These are phyloP conservation scores for Paracamarosporium sp. DNA, from an alignment of 2,329 filamentous ascomycete genomes.

Conservation along the genomic window DNA sequence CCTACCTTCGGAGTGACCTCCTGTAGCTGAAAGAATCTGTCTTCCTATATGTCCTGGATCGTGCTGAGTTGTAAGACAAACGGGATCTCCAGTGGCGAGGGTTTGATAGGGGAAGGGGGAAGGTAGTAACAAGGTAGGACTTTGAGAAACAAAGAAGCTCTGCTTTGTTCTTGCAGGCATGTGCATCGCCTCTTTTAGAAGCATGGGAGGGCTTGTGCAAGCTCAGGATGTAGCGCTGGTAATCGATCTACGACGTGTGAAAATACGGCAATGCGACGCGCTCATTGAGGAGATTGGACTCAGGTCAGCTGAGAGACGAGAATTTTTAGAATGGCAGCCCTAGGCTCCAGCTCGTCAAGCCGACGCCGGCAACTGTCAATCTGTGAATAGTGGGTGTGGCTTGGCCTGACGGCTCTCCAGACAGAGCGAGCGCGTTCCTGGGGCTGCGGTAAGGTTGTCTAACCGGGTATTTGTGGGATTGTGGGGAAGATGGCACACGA, in stretches of 20 bases:
- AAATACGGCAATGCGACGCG: neutral
- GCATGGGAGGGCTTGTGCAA: neutral
- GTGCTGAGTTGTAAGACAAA: neutral
- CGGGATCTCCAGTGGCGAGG: neutral
- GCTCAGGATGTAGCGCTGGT: neutral
- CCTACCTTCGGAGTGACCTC: conserved; percentile 7
- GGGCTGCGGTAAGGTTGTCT: conserved; percentile 16
- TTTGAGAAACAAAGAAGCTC: neutral
- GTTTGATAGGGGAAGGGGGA: neutral
- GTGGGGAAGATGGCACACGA: conserved; percentile 25
- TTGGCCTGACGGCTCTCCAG: neutral
- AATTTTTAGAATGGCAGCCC: neutral
- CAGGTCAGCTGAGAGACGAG: neutral
- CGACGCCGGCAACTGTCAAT: neutral
- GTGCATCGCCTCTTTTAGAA: neutral
- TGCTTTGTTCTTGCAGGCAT: neutral
- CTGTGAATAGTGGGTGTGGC: neutral
- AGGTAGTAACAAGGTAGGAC: neutral
- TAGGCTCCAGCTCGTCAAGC: neutral
- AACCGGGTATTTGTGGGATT: conserved; percentile 33
- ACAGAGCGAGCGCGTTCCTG: conserved; percentile 6
- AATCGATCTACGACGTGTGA: neutral
- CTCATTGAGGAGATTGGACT: neutral
- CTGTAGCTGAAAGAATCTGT: neutral
- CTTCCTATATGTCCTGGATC: neutral